phyloP scores from a whole-genome alignment of 164 flowering plant genomes.

The Berberis thunbergii region DNA sequence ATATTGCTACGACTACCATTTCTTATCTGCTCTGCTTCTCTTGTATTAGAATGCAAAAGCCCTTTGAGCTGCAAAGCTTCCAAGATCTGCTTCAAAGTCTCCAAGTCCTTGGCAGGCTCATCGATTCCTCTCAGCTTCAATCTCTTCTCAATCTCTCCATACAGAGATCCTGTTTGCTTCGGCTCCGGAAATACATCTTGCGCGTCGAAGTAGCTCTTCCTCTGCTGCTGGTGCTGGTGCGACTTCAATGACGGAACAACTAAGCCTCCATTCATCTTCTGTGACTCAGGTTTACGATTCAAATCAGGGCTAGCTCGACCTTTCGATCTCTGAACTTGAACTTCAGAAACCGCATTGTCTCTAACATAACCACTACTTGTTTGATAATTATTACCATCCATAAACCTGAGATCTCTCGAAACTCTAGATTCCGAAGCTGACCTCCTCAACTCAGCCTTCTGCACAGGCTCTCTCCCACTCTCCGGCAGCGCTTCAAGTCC shows the following conservation, averaged over 20 bases:
- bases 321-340: constrained; percentile 8
- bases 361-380: neutral
- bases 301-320: neutral
- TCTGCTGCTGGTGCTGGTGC: constrained; percentile 30
- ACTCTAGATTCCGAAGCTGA: constrained; percentile 91
- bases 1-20: constrained; percentile 23
- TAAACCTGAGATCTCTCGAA: constrained; percentile 33
- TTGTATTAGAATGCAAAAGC: constrained; percentile 48
- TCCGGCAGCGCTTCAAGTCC: constrained; percentile 58
- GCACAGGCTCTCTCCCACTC: constrained; percentile 22
- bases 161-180: constrained; percentile 36
- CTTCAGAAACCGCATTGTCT: constrained; percentile 10
- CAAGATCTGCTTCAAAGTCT: constrained; percentile 78
- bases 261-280: constrained; percentile 13
- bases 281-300: neutral
- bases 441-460: constrained; percentile 61
- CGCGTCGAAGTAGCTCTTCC: constrained; percentile 63
- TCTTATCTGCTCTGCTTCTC: constrained; percentile 11
- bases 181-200: constrained; percentile 84
- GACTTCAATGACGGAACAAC: constrained; percentile 11
- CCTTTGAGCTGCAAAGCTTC: constrained; percentile 94
- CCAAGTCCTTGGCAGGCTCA: constrained; percentile 69
- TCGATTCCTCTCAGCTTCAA: constrained; percentile 74
- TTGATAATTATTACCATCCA: constrained; percentile 23
- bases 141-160: constrained; percentile 68